A percentile compares a stretch with the other conserved stretches of the same genome.
phyloP scores from a whole-genome alignment of 2,329 filamentous ascomycete genomes.

The Tolypocladium nubicola region DNA sequence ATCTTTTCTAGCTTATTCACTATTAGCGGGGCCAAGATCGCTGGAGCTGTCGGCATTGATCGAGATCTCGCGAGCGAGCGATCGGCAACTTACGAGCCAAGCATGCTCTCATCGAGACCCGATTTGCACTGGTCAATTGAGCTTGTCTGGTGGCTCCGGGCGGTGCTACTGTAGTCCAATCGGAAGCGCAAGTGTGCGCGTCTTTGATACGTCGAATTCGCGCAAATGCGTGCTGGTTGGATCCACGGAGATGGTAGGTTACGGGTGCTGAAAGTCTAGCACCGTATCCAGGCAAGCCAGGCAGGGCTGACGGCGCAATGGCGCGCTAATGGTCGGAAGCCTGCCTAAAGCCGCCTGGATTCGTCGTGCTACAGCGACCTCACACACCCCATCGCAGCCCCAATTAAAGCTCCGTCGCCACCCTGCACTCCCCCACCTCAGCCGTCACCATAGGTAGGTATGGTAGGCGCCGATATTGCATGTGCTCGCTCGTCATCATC shows the following conservation, averaged over 20 bases:
- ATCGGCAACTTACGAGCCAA: not conserved
- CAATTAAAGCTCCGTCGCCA: not conserved
- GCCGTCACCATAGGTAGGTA: not conserved
- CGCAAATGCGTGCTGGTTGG: not conserved
- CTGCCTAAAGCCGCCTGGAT: not conserved
- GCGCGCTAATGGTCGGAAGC: not conserved
- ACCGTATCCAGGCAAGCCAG: not conserved
- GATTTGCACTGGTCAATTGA: not conserved
- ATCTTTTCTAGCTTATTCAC: not conserved
- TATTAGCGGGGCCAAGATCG: not conserved
- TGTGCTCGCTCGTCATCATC: not conserved
- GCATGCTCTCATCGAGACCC: not conserved
- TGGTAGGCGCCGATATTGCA: not conserved
- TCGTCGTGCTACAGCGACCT: not conserved
- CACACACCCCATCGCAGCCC: not conserved
- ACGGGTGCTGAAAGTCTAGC: not conserved
- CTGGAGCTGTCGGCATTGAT: not conserved
- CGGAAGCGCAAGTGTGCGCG: not conserved
- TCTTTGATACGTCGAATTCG: not conserved
- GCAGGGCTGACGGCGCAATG: not conserved
- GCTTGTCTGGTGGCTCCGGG: not conserved
- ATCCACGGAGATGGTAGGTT: not conserved
- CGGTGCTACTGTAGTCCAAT: not conserved
- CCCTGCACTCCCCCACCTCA: not conserved
- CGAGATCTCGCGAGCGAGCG: not conserved